Evolutionary conservation across 73 alveolate species (phyloP).

Genomic region (Paramecium sexaurelia): DNA sequence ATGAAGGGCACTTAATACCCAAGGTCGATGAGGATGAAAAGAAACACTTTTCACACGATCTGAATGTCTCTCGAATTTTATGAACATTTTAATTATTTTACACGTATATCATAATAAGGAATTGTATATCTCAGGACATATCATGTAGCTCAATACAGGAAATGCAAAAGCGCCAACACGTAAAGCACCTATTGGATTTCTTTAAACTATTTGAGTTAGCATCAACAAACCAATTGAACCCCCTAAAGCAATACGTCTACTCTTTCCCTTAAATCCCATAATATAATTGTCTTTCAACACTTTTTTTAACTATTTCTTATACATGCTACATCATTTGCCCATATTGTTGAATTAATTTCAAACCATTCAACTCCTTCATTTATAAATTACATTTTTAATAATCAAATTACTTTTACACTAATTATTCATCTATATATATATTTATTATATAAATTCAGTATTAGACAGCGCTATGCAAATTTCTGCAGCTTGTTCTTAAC

Average conservation of each 20-base stretch:
- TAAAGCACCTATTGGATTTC: background rate
- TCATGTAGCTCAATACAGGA: background rate
- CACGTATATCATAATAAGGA: conserved; percentile 31
- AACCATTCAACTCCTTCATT: background rate
- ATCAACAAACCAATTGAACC: background rate
- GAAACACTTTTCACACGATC: conserved; percentile 96
- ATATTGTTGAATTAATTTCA: background rate
- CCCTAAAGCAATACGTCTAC: background rate
- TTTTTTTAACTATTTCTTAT: background rate
- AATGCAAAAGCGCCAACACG: background rate
- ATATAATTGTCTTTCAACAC: background rate
- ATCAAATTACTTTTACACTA: background rate
- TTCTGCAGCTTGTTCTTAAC: conserved; percentile 37
- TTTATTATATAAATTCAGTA: background rate
- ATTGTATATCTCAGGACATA: background rate
- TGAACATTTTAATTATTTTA: conserved; percentile 60
- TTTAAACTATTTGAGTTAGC: background rate
- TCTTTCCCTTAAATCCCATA: background rate
- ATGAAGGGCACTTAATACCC: conserved; percentile 88
- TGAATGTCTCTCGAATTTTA: conserved; percentile 94
- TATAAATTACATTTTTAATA: background rate
- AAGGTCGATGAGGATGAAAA: conserved; percentile 97
- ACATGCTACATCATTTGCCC: background rate
- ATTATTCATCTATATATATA: background rate
- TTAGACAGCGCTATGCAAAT: background rate